Conservation (phyloP, 768 basidiomycete genomes). For the Boletellus ananas region DNA sequence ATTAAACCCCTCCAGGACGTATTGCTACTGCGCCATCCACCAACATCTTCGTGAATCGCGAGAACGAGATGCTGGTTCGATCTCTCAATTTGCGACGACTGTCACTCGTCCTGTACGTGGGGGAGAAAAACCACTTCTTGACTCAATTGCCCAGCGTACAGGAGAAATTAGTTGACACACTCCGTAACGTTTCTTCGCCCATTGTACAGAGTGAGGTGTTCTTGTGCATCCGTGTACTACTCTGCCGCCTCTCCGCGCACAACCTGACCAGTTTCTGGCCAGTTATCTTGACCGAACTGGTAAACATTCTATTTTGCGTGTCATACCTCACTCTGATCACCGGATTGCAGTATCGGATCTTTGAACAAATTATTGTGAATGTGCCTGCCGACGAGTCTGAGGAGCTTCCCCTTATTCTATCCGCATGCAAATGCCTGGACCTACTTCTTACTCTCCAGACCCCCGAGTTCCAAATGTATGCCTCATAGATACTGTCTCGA, state of each 20-base stretch:
- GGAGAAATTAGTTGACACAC: constrained; percentile 91
- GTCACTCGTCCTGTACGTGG: constrained; percentile 81
- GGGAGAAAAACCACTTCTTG: constrained; percentile 88
- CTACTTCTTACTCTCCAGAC: constrained; percentile 90
- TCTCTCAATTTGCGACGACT: constrained; percentile 85
- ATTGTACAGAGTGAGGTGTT: constrained; percentile 93
- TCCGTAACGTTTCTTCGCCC: constrained; percentile 75
- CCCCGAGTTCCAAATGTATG: constrained; percentile 95
- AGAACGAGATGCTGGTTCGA: constrained; percentile 86
- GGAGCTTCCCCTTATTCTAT: constrained; percentile 74
- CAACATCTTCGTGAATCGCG: constrained; percentile 94
- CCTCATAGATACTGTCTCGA: neutral
- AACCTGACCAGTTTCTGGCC: constrained; percentile 98
- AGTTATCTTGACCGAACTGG: constrained; percentile 88
- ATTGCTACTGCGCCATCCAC: constrained; percentile 84
- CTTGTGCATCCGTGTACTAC: constrained; percentile 84
- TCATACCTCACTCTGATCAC: neutral
- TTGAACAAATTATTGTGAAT: constrained; percentile 72
- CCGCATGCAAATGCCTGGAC: constrained; percentile 93
- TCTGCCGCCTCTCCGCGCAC: constrained; percentile 87
- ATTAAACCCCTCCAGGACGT: constrained; percentile 46
- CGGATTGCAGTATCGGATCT: constrained; percentile 72
- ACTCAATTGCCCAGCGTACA: constrained; percentile 91
- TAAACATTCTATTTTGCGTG: constrained; percentile 31
- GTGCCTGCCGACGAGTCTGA: constrained; percentile 82